These are phyloP conservation scores for Boletus chippewaensis DNA, from an alignment of 1,284 basidiomycete genomes.

Conservation along the genomic window DNA sequence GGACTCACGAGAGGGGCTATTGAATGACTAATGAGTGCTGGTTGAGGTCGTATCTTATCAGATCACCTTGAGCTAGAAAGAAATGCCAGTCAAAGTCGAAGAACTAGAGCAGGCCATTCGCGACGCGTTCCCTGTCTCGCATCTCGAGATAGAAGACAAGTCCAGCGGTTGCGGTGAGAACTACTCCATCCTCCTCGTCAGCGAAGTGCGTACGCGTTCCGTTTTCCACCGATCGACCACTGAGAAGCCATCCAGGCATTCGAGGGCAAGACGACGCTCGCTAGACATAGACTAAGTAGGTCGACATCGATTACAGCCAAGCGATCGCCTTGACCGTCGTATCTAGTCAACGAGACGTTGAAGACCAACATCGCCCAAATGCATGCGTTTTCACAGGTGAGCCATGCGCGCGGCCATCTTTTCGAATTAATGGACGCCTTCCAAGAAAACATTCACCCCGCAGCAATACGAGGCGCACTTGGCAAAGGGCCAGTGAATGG, in stretches of 20 bases:
- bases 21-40: neutral
- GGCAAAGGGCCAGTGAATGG: slow-evolving; percentile 35
- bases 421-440: neutral
- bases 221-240: neutral
- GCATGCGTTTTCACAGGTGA: slow-evolving; percentile 81
- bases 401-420: slow-evolving; percentile 2
- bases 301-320: slow-evolving; percentile 1
- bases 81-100: slow-evolving; percentile 54
- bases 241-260: slow-evolving; percentile 45
- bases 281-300: slow-evolving; percentile 61
- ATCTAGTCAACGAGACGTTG: slow-evolving; percentile 64
- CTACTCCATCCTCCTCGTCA: slow-evolving; percentile 68
- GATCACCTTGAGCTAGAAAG: slow-evolving; percentile 9
- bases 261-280: slow-evolving; percentile 68
- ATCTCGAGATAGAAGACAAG: slow-evolving; percentile 66
- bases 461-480: slow-evolving; percentile 55
- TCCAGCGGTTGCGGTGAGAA: slow-evolving; percentile 75
- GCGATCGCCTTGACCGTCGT: neutral
- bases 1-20: slow-evolving; percentile 5
- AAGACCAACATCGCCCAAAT: slow-evolving; percentile 69
- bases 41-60: slow-evolving; percentile 6
- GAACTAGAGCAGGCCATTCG: slow-evolving; percentile 58
- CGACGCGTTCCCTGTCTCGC: slow-evolving; percentile 49
- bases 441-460: slow-evolving; percentile 70
- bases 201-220: slow-evolving; percentile 44